Percentiles rank a stretch among this genome's conserved stretches.
These are phyloP conservation scores for Cryoendolithus antarcticus DNA, from an alignment of 2,329 filamentous ascomycete genomes.

Conservation along the genomic window DNA sequence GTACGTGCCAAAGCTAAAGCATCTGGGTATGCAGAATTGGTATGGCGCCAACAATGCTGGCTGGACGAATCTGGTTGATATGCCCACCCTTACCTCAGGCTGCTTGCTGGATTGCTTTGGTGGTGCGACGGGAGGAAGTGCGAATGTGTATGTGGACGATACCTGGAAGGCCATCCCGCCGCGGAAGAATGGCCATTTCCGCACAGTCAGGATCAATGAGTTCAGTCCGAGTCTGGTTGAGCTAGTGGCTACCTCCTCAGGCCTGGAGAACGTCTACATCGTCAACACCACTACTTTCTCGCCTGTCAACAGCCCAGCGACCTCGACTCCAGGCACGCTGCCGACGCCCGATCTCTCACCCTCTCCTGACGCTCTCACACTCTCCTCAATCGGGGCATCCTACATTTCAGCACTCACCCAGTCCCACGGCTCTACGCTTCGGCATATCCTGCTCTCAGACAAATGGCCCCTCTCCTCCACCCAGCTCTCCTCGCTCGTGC, in stretches of 20 bases:
- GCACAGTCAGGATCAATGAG: slow-evolving; percentile 14
- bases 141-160: slow-evolving; percentile 41
- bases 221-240: slow-evolving; percentile 17
- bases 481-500: slow-evolving; percentile 39
- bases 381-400: background rate
- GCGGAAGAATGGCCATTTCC: slow-evolving; percentile 8
- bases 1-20: slow-evolving; percentile 35
- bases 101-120: slow-evolving; percentile 43
- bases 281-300: slow-evolving; percentile 21
- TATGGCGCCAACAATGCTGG: slow-evolving; percentile 41
- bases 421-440: slow-evolving; percentile 39
- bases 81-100: slow-evolving; percentile 32
- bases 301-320: slow-evolving; percentile 2
- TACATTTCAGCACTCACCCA: slow-evolving; percentile 41
- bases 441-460: slow-evolving; percentile 45
- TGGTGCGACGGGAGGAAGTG: slow-evolving; percentile 18
- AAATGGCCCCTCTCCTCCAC: slow-evolving; percentile 40
- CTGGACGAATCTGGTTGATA: slow-evolving; percentile 33
- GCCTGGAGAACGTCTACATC: slow-evolving; percentile 31
- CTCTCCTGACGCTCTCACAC: background rate
- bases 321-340: slow-evolving; percentile 8
- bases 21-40: slow-evolving; percentile 45
- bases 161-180: slow-evolving; percentile 33
- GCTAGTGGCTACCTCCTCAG: slow-evolving; percentile 21
- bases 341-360: slow-evolving; percentile 14